Conservation (phyloP, 1,139 yeast species). For the Taiozyma onychis region DNA sequence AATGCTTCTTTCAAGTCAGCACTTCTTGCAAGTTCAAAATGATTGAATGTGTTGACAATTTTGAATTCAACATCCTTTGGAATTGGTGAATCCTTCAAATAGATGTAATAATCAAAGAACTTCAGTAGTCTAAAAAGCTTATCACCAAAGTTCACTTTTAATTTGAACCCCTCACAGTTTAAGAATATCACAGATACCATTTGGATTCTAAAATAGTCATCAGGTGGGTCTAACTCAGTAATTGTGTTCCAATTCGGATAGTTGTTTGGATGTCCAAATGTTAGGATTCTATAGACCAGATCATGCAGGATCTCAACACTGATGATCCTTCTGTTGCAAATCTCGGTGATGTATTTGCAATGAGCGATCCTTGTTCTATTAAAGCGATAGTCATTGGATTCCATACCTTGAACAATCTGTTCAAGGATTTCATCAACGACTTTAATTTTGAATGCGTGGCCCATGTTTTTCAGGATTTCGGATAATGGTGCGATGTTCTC, state of each 20-base stretch:
- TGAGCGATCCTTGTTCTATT: conserved; percentile 63
- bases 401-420: conserved; percentile 58
- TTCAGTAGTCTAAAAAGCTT: conserved; percentile 42
- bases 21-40: conserved; percentile 35
- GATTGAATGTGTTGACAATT: conserved; percentile 40
- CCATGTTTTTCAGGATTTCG: conserved; percentile 36
- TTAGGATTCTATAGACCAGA: conserved; percentile 52
- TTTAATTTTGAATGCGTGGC: conserved; percentile 34
- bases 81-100: conserved; percentile 56
- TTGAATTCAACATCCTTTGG: conserved; percentile 62
- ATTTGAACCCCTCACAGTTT: conserved; percentile 13
- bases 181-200: conserved; percentile 39
- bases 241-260: conserved; percentile 46
- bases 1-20: conserved; percentile 38
- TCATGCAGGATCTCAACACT: conserved; percentile 43
- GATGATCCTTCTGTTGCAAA: conserved; percentile 47
- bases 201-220: conserved; percentile 69
- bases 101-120: conserved; percentile 71
- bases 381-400: conserved; percentile 51
- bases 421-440: conserved; percentile 68
- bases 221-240: conserved; percentile 50
- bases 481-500: conserved; percentile 51
- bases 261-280: conserved; percentile 63
- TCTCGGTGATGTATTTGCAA: conserved; percentile 53
- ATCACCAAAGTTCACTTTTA: conserved; percentile 4